phyloP scores from a whole-genome alignment of 2,329 filamentous ascomycete genomes.

The Penicillium concentricum region DNA sequence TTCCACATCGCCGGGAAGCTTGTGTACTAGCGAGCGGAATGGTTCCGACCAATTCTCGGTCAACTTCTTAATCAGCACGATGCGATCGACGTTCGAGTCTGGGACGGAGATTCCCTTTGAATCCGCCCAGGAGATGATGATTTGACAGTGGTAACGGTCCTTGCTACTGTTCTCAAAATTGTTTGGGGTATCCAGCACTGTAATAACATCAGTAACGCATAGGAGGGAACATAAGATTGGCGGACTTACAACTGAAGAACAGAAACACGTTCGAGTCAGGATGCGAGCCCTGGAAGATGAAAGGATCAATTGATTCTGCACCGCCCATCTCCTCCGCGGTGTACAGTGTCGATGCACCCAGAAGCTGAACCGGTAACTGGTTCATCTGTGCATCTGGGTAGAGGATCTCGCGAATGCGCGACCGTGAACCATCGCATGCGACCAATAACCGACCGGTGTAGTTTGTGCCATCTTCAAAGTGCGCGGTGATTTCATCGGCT shows the following conservation, averaged over 20 bases:
- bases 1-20: conserved; percentile 43
- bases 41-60: conserved; percentile 52
- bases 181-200: conserved; percentile 53
- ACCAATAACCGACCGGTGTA: conserved; percentile 47
- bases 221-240: too few species aligned
- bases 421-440: conserved; percentile 54
- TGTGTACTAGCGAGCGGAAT: conserved; percentile 45
- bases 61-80: conserved; percentile 46
- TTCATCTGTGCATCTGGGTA: conserved; percentile 32
- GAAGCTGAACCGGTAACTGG: conserved; percentile 50
- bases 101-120: conserved; percentile 43
- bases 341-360: conserved; percentile 49
- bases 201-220: background rate
- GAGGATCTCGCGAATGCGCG: conserved; percentile 41
- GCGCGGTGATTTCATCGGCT: conserved; percentile 39
- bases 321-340: conserved; percentile 43
- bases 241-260: conserved; percentile 51
- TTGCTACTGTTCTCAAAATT: conserved; percentile 37
- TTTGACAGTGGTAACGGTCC: conserved; percentile 48
- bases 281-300: conserved; percentile 56
- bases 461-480: conserved; percentile 50
- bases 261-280: conserved; percentile 53
- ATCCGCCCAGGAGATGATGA: conserved; percentile 54
- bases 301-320: conserved; percentile 52
- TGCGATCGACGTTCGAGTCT: conserved; percentile 36